Conservation (phyloP, 225 moss, liverwort and hornwort genomes). For the Bryum argenteum region DNA sequence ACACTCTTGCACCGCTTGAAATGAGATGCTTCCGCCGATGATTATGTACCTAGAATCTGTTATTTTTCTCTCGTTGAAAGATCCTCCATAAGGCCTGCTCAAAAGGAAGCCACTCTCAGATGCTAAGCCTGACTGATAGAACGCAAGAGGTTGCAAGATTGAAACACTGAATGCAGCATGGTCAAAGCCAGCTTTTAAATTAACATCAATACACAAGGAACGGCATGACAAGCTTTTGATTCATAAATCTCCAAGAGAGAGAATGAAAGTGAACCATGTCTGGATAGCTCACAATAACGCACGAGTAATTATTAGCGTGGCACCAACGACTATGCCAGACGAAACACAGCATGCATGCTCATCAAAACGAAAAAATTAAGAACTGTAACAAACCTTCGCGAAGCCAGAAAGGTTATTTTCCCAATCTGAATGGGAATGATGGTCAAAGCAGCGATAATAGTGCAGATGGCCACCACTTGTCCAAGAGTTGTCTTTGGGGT, state of each 20-base stretch:
- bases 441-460: slow-evolving; percentile 70
- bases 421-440: slow-evolving; percentile 81
- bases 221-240: not conserved
- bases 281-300: not conserved
- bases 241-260: not conserved
- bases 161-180: not conserved
- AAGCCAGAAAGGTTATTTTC: slow-evolving; percentile 70
- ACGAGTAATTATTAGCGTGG: not conserved
- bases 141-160: not conserved
- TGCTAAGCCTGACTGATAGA: slow-evolving; percentile 12
- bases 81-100: slow-evolving; percentile 86
- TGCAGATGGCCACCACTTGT: slow-evolving; percentile 59
- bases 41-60: slow-evolving; percentile 76
- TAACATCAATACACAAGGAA: not conserved
- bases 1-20: slow-evolving; percentile 63
- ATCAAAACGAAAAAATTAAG: slow-evolving; percentile 3
- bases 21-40: slow-evolving; percentile 78
- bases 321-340: not conserved
- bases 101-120: slow-evolving; percentile 4
- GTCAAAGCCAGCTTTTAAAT: not conserved
- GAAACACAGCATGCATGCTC: not conserved
- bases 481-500: slow-evolving; percentile 62
- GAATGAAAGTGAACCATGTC: not conserved
- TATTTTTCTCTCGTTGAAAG: slow-evolving; percentile 63
- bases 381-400: slow-evolving; percentile 59